Evolutionary conservation across 768 basidiomycete genomes (phyloP), one percentile per base, ranked within the genome.

Genomic region (Podaxis sp.): DNA sequence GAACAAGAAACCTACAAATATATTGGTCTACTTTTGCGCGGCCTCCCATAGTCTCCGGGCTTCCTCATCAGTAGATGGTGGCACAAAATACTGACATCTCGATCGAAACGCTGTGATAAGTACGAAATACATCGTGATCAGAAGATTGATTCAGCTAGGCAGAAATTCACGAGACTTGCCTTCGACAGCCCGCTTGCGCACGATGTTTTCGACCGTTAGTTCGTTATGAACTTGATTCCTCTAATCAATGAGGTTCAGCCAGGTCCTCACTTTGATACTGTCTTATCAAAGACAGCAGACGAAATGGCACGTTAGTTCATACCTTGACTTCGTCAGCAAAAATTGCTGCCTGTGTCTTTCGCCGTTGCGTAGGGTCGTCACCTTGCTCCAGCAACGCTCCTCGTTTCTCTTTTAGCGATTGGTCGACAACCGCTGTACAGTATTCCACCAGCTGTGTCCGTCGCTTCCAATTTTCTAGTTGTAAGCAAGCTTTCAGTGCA

Each of bases 21-120:
- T 25, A 57, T 5, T 42, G 42, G 13, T 40, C 63, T 59, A 69
- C 53, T 61, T 64, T 47, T 67, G 67, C 1, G 71, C 71, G 7
- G 63, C 65, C 40, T 72, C 71, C 73, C 73, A 74, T 59, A 74
- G 64, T 50, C 57, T 65, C 38, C 69, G 79, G 4, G 81, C 79
- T 62, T 89, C 87, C 40, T 65, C 72, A 67, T 89, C 87, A 14
- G 81, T 76, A 59, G 70, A 65, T 35, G 90, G 87, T 5, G 90
- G 89, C 53, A 79, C 75, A 71, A 92, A 94, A 70, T 88, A 92
- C 69, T 82, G 84, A 75, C 91, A 94, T 53, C 90, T 87, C 48
- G 88, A 81, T 61, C 80, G 80, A 70, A 94, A 93, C 35, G 89
- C 91, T 94, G 56, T 48, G 55, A 25, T 53, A 47, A 18, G 5